These are phyloP conservation scores for Podospora appendiculata DNA, from an alignment of 495 filamentous ascomycete genomes.

Conservation along the genomic window DNA sequence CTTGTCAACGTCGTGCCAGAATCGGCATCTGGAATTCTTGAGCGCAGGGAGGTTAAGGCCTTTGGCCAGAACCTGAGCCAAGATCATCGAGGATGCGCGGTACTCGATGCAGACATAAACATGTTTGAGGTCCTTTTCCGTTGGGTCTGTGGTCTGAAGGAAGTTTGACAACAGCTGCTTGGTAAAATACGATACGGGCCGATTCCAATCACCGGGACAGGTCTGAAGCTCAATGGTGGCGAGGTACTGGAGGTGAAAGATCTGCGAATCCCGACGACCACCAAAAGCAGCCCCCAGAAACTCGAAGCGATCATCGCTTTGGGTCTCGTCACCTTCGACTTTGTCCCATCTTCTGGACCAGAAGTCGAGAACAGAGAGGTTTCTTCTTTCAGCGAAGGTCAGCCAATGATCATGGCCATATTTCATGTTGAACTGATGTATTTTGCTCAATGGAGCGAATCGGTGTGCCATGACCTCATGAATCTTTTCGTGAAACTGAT, in stretches of 20 bases:
- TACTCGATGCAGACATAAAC: constrained; percentile 29
- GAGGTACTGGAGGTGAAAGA: constrained; percentile 28
- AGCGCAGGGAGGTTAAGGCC: constrained; percentile 20
- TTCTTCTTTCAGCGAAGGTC: constrained; percentile 6
- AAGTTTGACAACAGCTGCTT: constrained; percentile 11
- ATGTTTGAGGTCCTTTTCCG: constrained; percentile 16
- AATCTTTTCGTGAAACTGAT: constrained; percentile 14
- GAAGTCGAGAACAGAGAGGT: constrained; percentile 7
- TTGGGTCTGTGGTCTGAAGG: not conserved
- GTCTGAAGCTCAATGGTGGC: constrained; percentile 20
- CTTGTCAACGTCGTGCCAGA: constrained; percentile 8
- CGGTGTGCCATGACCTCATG: constrained; percentile 13
- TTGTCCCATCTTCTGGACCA: constrained; percentile 18
- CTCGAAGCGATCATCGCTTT: constrained; percentile 4
- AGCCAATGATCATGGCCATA: constrained; percentile 6
- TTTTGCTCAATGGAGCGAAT: constrained; percentile 1
- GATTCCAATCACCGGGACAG: constrained; percentile 23
- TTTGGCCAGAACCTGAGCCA: constrained; percentile 23
- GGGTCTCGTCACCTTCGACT: not conserved
- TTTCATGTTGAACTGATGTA: constrained; percentile 7
- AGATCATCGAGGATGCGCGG: constrained; percentile 20
- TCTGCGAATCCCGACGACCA: constrained; percentile 21
- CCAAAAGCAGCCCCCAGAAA: constrained; percentile 32
- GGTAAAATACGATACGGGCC: constrained; percentile 11
- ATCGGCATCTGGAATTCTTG: constrained; percentile 10